phyloP scores from a whole-genome alignment of 1,284 basidiomycete species.

The Thecaphora frezii region DNA sequence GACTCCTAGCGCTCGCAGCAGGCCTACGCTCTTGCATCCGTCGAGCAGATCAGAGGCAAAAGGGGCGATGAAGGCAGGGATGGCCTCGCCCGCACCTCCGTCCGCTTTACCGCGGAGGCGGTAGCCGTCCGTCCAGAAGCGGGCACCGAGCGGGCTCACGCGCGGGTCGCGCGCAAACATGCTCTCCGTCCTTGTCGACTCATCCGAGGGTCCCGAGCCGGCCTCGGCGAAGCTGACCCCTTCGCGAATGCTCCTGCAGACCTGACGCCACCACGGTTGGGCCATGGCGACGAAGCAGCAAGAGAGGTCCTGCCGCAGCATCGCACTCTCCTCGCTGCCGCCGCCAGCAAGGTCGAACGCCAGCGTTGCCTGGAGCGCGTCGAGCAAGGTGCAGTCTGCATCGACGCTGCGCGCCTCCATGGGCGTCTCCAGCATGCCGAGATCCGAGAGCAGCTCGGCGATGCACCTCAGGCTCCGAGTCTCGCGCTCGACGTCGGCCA shows the following conservation, averaged over 20 bases:
- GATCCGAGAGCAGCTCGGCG: not conserved
- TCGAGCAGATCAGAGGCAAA: conserved; percentile 25
- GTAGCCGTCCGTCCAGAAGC: not conserved
- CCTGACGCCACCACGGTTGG: conserved; percentile 21
- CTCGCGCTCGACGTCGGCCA: conserved; percentile 11
- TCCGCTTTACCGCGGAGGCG: not conserved
- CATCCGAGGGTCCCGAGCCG: no score
- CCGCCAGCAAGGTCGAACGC: conserved; percentile 16
- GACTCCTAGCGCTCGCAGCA: conserved; percentile 32
- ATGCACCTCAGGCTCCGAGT: not conserved
- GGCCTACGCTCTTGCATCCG: conserved; percentile 28
- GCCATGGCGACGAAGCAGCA: not conserved
- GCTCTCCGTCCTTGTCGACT: no score
- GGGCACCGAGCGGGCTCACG: not conserved
- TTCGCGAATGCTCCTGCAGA: conserved; percentile 15
- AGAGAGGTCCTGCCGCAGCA: not conserved
- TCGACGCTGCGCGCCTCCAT: not conserved
- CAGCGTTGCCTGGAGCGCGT: conserved; percentile 27
- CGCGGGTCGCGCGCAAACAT: not conserved
- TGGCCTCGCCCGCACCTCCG: not conserved
- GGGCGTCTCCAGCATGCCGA: not conserved
- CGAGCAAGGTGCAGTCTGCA: conserved; percentile 17
- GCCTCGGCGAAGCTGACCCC: conserved; percentile 36
- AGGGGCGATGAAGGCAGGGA: conserved; percentile 22
- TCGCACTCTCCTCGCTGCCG: conserved; percentile 5